Evolutionary conservation across 257 asterid species (phyloP).

Genomic region (Solanum chaucha): DNA sequence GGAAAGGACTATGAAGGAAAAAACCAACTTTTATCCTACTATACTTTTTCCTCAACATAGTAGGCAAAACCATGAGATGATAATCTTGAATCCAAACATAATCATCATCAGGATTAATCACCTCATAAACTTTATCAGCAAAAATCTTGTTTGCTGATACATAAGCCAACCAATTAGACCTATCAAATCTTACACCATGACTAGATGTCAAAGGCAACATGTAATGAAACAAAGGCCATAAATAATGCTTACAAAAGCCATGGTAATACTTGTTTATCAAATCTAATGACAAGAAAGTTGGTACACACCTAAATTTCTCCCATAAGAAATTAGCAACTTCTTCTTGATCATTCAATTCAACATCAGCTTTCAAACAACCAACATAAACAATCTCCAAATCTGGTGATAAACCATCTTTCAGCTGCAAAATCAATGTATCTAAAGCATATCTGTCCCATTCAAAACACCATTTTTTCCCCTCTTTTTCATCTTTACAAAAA

Average conservation of each 20-base stretch:
- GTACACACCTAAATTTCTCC: slow-evolving; percentile 67
- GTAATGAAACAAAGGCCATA: slow-evolving; percentile 85
- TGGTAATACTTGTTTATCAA: slow-evolving; percentile 50
- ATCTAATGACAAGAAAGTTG: slow-evolving; percentile 58
- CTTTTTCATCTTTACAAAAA: not conserved
- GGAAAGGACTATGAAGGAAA: slow-evolving; percentile 71
- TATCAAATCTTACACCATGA: slow-evolving; percentile 68
- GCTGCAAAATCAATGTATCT: slow-evolving; percentile 55
- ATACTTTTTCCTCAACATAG: slow-evolving; percentile 62
- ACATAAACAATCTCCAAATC: slow-evolving; percentile 56
- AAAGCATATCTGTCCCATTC: slow-evolving; percentile 72
- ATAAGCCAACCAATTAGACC: slow-evolving; percentile 60
- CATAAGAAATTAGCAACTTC: slow-evolving; percentile 55
- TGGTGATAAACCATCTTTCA: slow-evolving; percentile 56
- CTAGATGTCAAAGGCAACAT: slow-evolving; percentile 63
- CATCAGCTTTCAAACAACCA: slow-evolving; percentile 51
- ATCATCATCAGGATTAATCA: slow-evolving; percentile 66
- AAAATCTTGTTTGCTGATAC: slow-evolving; percentile 72
- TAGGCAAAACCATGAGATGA: slow-evolving; percentile 77
- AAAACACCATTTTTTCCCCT: slow-evolving; percentile 40
- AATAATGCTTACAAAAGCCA: slow-evolving; percentile 74
- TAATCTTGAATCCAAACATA: slow-evolving; percentile 87
- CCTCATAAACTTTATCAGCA: slow-evolving; percentile 80
- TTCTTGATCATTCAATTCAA: slow-evolving; percentile 61
- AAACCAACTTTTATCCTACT: slow-evolving; percentile 65